phyloP scores from a whole-genome alignment of 2,329 filamentous ascomycete species.

The Cordyceps tenuipes region DNA sequence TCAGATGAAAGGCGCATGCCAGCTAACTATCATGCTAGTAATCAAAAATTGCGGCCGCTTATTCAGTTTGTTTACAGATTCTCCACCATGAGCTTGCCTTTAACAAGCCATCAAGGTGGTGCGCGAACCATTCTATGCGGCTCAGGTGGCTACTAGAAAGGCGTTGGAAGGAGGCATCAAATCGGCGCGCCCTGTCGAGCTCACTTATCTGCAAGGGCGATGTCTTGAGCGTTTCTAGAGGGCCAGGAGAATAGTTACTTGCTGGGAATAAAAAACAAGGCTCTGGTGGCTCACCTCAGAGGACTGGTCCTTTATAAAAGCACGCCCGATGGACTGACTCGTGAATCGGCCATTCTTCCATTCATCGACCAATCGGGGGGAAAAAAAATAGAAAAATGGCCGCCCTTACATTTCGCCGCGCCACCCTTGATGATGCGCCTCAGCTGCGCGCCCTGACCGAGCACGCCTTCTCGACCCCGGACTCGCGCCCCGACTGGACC shows the following conservation, averaged over 20 bases:
- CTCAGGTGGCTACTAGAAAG: too few species aligned
- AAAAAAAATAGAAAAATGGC: slow-evolving; percentile 1
- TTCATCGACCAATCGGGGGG: too few species aligned
- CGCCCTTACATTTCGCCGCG: slow-evolving; percentile 28
- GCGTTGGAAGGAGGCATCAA: neutral
- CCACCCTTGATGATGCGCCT: slow-evolving; percentile 27
- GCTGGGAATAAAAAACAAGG: too few species aligned
- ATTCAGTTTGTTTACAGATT: neutral
- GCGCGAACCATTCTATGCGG: neutral
- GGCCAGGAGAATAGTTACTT: too few species aligned
- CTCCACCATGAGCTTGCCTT: neutral
- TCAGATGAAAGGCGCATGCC: neutral
- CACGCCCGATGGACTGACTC: too few species aligned
- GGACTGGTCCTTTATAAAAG: too few species aligned
- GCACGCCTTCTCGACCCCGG: slow-evolving; percentile 31
- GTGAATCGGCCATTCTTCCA: too few species aligned
- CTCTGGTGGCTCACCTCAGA: too few species aligned
- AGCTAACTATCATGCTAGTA: neutral
- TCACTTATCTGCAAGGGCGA: neutral
- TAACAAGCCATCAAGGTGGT: neutral
- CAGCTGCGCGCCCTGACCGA: slow-evolving; percentile 30
- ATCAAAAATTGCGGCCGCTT: too few species aligned
- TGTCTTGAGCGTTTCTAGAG: too few species aligned
- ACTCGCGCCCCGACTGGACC: slow-evolving; percentile 28
- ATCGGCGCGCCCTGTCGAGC: neutral